These are phyloP conservation scores for Penicillium sp. DNA, from an alignment of 2,329 filamentous ascomycete genomes.

Conservation along the genomic window DNA sequence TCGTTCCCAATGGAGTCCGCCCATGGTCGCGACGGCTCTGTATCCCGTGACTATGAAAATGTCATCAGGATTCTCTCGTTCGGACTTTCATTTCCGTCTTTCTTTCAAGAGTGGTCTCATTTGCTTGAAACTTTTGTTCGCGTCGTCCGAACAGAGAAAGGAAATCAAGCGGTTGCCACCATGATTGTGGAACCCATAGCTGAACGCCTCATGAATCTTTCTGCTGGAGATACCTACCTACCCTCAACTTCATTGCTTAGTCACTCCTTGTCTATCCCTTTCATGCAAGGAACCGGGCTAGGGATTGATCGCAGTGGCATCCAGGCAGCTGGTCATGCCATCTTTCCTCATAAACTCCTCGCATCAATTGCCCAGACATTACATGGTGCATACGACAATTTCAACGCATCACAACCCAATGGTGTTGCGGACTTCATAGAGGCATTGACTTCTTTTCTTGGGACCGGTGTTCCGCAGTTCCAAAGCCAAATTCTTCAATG, in stretches of 20 bases:
- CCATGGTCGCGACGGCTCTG: slow-evolving; percentile 53
- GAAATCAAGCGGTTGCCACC: slow-evolving; percentile 65
- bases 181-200: slow-evolving; percentile 70
- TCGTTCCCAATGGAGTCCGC: slow-evolving; percentile 40
- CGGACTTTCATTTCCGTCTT: slow-evolving; percentile 45
- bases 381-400: slow-evolving; percentile 52
- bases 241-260: slow-evolving; percentile 32
- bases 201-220: slow-evolving; percentile 46
- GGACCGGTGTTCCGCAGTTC: slow-evolving; percentile 50
- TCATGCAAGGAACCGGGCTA: slow-evolving; percentile 16
- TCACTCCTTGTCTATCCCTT: slow-evolving; percentile 38
- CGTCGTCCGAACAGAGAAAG: slow-evolving; percentile 61
- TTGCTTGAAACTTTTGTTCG: slow-evolving; percentile 59
- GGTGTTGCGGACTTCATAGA: slow-evolving; percentile 51
- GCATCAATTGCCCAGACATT: slow-evolving; percentile 57
- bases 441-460: slow-evolving; percentile 54
- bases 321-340: neutral
- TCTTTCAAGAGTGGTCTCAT: slow-evolving; percentile 41
- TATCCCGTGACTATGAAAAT: slow-evolving; percentile 65
- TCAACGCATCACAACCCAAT: slow-evolving; percentile 41
- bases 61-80: slow-evolving; percentile 65
- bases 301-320: slow-evolving; percentile 5
- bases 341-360: slow-evolving; percentile 58
- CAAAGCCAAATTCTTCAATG: slow-evolving; percentile 57
- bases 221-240: slow-evolving; percentile 34